Evolutionary conservation across 148 eudicot species (phyloP).

Genomic region (Rhododendron williamsianum): DNA sequence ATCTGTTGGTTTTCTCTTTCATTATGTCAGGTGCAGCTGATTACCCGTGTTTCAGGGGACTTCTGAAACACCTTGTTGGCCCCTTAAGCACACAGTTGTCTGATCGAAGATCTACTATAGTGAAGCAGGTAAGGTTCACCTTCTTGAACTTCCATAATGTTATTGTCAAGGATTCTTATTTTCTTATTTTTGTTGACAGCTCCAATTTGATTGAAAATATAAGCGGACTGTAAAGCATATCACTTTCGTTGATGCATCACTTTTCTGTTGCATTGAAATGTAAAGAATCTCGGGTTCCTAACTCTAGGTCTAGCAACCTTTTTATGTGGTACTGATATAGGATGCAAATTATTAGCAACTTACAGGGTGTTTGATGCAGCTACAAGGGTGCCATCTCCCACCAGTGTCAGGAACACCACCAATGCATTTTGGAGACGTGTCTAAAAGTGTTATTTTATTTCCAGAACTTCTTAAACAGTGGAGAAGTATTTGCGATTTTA

Average conservation of each 20-base stretch:
- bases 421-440: background rate
- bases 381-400: background rate
- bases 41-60: constrained; percentile 75
- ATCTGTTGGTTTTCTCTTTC: background rate
- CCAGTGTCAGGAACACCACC: background rate
- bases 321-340: background rate
- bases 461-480: background rate
- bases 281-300: background rate
- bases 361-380: background rate
- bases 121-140: constrained; percentile 59
- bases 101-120: constrained; percentile 85
- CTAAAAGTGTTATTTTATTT: background rate
- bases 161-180: background rate
- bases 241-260: background rate
- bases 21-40: constrained; percentile 65
- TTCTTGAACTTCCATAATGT: background rate
- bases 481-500: background rate
- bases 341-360: background rate
- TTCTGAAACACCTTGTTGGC: constrained; percentile 79
- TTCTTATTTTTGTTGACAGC: background rate
- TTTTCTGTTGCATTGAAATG: background rate
- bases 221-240: background rate
- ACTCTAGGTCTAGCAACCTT: background rate
- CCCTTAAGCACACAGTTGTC: constrained; percentile 75
- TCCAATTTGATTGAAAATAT: background rate